Conservation (phyloP, 306 rosid genomes). For the Trifolium dubium region DNA sequence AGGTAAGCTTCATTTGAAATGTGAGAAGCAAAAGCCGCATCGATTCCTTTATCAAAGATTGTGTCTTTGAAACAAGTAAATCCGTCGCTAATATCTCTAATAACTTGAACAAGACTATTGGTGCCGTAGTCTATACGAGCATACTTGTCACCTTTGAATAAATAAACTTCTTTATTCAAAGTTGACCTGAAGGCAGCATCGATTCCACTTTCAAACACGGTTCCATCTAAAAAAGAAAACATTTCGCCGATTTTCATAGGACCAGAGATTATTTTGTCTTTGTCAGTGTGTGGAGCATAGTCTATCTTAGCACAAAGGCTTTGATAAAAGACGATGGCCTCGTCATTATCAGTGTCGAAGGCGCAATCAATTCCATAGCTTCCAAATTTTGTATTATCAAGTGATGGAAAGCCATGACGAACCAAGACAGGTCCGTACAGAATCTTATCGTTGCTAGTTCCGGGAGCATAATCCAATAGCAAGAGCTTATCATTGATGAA, state of each 20-base stretch:
- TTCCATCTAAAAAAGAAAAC: background rate
- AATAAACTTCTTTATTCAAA: background rate
- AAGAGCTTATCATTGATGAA: background rate
- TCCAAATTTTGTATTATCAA: background rate
- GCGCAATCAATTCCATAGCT: background rate
- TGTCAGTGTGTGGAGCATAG: too few relatives aligned
- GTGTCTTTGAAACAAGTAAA: background rate
- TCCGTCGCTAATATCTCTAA: background rate
- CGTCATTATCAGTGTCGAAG: background rate
- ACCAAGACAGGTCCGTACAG: background rate
- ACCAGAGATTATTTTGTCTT: background rate
- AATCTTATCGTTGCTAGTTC: background rate
- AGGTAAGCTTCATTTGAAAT: background rate
- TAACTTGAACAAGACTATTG: background rate
- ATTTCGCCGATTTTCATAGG: background rate
- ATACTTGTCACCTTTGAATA: background rate
- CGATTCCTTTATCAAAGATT: background rate
- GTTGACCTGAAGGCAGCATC: background rate
- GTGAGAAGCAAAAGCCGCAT: slow-evolving; percentile 12
- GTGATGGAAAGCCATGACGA: background rate
- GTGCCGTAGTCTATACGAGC: slow-evolving; percentile 10
- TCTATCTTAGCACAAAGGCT: too few relatives aligned
- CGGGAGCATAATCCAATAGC: background rate
- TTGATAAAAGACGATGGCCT: background rate
- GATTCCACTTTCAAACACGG: background rate